Evolutionary conservation across 176 grass and related monocot species (phyloP).

Genomic region (Themeda triandra): DNA sequence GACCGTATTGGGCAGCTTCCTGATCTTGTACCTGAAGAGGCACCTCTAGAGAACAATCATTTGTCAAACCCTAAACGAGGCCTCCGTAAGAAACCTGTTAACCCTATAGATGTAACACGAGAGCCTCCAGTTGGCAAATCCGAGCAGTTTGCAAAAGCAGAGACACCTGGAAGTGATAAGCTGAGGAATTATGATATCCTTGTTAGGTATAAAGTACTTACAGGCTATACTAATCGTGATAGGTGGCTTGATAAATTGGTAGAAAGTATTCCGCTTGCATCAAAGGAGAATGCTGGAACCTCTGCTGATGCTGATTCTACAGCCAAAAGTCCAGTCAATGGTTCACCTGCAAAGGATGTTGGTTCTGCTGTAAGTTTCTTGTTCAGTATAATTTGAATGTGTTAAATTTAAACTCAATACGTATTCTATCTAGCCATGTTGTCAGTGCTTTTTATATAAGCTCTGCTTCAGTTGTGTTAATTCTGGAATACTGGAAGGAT

Average conservation of each 20-base stretch:
- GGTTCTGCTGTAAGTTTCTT: slow-evolving; percentile 46
- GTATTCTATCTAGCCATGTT: not conserved
- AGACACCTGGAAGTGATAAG: slow-evolving; percentile 74
- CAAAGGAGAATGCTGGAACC: slow-evolving; percentile 48
- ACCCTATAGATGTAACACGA: slow-evolving; percentile 63
- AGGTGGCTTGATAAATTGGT: slow-evolving; percentile 90
- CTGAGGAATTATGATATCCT: slow-evolving; percentile 54
- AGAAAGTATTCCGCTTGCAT: slow-evolving; percentile 51
- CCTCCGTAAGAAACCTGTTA: slow-evolving; percentile 44
- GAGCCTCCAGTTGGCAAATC: slow-evolving; percentile 35
- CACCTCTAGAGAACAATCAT: slow-evolving; percentile 51
- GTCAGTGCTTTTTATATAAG: not conserved
- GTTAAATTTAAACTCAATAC: slow-evolving; percentile 9
- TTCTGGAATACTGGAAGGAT: not conserved
- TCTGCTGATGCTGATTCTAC: slow-evolving; percentile 24
- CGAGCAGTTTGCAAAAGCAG: slow-evolving; percentile 63
- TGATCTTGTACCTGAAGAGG: slow-evolving; percentile 57
- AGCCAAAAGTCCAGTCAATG: slow-evolving; percentile 26
- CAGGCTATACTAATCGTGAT: slow-evolving; percentile 59
- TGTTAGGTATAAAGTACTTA: slow-evolving; percentile 66
- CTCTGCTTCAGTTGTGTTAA: slow-evolving; percentile 18
- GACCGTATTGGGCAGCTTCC: slow-evolving; percentile 68
- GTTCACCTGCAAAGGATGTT: slow-evolving; percentile 42
- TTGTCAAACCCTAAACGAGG: slow-evolving; percentile 47
- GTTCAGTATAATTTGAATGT: not conserved